Base-by-base conservation (phyloP, 108 stramenopile species). In the Cylindrotheca closterium region DNA sequence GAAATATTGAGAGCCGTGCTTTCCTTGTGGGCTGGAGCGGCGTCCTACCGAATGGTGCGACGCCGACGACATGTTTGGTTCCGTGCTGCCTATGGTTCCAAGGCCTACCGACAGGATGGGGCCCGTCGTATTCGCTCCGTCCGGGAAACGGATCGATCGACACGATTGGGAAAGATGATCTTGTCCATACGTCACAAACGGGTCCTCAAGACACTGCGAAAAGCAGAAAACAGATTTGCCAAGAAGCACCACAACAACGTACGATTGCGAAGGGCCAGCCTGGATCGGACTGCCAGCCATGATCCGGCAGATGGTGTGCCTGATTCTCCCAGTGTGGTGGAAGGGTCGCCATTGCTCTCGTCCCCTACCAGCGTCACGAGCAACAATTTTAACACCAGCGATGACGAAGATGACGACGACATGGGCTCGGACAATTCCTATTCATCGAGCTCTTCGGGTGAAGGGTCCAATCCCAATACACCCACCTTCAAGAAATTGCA, bases 11-110 rank as follows among this genome's bases (percentile, higher is more conserved):
- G 65, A 42, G 27, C 42, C 28, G 22, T 66, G 12, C 54, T 51
- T 1, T 18, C 49, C 47, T 37, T 65, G 52, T 49, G 61, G 48
- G 67, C 67, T 8, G 82, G 74, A 19, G 37, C 88, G 18, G 65
- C 71, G 45, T 67, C 85, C 19, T 91, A 81, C 65, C 79, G 90
- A 23, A 85, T 83, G 50, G 83, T 91, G 45, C 78, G 90, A 50
- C 58, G 86, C 30, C 67, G 87, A 60, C 70, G 83, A 10, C 80
- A 73, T 19, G 83, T 91, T 24, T 91, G 87, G 87, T 75, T 91
- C 1, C 75, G 77, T 1, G 61, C 65, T 31, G 71, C 83, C 5
- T 80, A 83, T 58, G 85, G 85, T 27, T 56, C 68, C 34, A 63
- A 67, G 32, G 68, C 58, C 27, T 83, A 80, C 63, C 27, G 46